phyloP scores from a whole-genome alignment of 2,329 filamentous ascomycete species.

The Fusarium nurragi region DNA sequence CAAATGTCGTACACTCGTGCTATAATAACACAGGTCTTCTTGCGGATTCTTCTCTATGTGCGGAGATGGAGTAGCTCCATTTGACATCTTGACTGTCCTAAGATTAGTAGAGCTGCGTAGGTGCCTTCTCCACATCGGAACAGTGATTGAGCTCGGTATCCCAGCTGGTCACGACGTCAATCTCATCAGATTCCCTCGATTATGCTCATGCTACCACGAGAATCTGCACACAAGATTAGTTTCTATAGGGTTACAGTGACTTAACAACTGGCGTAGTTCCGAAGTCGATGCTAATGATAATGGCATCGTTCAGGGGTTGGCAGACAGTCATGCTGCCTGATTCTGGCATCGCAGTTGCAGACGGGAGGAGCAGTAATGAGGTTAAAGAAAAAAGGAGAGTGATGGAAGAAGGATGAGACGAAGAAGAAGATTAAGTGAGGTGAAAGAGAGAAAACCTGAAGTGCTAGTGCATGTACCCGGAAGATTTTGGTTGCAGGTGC shows the following conservation, averaged over 20 bases:
- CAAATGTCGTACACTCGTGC: no score
- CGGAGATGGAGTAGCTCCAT: conserved; percentile 50
- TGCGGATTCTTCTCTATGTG: no score
- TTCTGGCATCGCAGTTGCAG: no score
- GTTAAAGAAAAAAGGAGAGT: neutral
- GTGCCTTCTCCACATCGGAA: conserved; percentile 48
- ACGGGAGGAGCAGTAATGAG: no score
- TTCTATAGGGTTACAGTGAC: rapidly evolving
- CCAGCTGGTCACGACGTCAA: conserved; percentile 49
- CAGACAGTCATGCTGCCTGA: conserved; percentile 2
- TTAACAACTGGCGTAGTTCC: conserved; percentile 53
- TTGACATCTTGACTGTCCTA: rapidly evolving
- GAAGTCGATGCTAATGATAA: conserved; percentile 57
- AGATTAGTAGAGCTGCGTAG: conserved; percentile 41
- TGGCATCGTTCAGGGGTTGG: conserved; percentile 12
- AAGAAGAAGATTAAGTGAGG: neutral
- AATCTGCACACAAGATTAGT: conserved; percentile 37
- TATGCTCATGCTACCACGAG: conserved; percentile 55
- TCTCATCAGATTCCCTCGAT: conserved; percentile 37
- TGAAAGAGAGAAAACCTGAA: neutral
- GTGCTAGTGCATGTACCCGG: neutral
- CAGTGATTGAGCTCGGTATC: conserved; percentile 35
- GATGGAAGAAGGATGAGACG: neutral
- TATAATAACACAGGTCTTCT: no score
- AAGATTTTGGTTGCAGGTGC: neutral